A percentile compares a stretch with the other conserved stretches of the same genome.
Conservation (phyloP, 495 filamentous ascomycete genomes). For the Penicillium tannophilum region DNA sequence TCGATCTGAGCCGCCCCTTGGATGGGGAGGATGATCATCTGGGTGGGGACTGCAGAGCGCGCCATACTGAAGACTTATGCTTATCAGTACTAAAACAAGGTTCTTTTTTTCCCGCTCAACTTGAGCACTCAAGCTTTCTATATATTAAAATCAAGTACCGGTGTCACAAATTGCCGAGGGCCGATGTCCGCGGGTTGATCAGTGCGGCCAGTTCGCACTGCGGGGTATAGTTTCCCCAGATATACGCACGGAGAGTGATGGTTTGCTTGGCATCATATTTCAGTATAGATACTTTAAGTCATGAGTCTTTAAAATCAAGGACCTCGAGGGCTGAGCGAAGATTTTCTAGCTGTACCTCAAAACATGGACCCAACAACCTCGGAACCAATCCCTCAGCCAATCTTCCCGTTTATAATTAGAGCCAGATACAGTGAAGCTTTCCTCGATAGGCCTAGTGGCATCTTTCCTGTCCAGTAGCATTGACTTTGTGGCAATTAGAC, state of each 20-base stretch:
- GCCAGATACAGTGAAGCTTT: no score
- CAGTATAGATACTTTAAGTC: no score
- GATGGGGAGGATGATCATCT: constrained; percentile 32
- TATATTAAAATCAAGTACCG: constrained; percentile 1
- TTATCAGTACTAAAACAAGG: not conserved
- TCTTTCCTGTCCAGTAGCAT: no score
- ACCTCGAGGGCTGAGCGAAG: no score
- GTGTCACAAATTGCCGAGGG: constrained; percentile 10
- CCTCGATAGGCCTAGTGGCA: no score
- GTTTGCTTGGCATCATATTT: not conserved
- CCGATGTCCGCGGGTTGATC: constrained; percentile 21
- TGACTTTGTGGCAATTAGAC: no score
- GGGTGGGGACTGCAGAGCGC: constrained; percentile 29
- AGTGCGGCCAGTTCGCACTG: constrained; percentile 7
- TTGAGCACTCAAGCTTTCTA: constrained; percentile 1
- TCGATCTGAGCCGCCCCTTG: constrained; percentile 23
- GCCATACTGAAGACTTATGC: constrained; percentile 13
- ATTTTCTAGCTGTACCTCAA: no score
- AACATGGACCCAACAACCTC: no score
- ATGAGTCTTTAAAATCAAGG: no score
- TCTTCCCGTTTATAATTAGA: no score
- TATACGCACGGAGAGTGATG: not conserved
- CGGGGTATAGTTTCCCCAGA: constrained; percentile 19
- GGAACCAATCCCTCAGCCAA: no score
- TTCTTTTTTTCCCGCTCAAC: not conserved